Percentiles rank a stretch among this genome's conserved stretches.
These are phyloP conservation scores for Ascochyta pisi DNA, from an alignment of 2,329 filamentous ascomycete genomes.

Conservation along the genomic window DNA sequence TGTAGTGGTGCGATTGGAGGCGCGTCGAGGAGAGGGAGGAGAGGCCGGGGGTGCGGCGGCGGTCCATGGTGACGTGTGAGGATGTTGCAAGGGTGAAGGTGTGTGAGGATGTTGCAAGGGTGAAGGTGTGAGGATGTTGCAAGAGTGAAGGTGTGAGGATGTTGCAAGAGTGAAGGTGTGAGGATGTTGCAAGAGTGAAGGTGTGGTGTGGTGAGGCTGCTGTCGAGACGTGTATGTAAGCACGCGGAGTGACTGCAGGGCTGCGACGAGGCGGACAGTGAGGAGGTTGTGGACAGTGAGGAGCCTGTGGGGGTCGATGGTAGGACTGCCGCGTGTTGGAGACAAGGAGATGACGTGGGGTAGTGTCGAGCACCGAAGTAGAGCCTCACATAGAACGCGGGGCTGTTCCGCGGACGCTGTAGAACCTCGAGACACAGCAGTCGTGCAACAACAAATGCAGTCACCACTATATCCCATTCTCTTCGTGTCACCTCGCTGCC, in stretches of 20 bases:
- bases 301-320: background rate
- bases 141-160: too few relatives aligned
- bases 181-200: too few relatives aligned
- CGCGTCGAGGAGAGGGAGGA: constrained; percentile 67
- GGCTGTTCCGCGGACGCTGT: background rate
- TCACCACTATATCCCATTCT: background rate
- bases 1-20: constrained; percentile 87
- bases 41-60: constrained; percentile 83
- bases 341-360: background rate
- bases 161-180: too few relatives aligned
- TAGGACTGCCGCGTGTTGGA: too few relatives aligned
- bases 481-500: background rate
- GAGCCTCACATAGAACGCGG: background rate
- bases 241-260: background rate
- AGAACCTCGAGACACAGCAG: background rate
- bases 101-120: too few relatives aligned
- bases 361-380: background rate
- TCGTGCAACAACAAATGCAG: background rate
- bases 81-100: too few relatives aligned
- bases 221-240: background rate
- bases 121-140: too few relatives aligned
- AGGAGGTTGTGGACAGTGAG: too few relatives aligned
- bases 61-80: constrained; percentile 46
- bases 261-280: too few relatives aligned
- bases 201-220: background rate